These are phyloP conservation scores for Fusarium poae DNA, from an alignment of 2,329 filamentous ascomycete genomes.

Conservation along the genomic window DNA sequence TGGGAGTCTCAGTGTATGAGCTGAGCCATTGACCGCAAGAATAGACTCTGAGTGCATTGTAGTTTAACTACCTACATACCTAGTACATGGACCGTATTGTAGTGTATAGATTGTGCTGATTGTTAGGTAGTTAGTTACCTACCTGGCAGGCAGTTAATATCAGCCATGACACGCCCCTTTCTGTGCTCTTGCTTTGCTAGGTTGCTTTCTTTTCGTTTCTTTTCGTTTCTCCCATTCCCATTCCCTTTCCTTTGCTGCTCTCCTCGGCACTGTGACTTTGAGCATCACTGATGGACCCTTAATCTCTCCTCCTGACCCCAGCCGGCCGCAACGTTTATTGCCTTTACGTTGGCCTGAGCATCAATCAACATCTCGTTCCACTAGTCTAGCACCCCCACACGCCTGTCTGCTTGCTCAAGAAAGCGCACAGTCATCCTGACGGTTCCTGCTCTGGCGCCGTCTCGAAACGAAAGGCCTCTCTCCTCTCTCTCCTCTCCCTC, in stretches of 20 bases:
- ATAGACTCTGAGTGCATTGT: slow-evolving; percentile 2
- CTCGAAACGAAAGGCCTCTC: slow-evolving; percentile 16
- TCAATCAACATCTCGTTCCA: slow-evolving; percentile 50
- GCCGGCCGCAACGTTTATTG: slow-evolving; percentile 18
- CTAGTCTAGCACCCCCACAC: slow-evolving; percentile 40
- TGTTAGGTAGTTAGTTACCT: too few relatives aligned
- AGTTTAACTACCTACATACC: too few relatives aligned
- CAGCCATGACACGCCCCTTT: slow-evolving; percentile 31
- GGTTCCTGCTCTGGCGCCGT: slow-evolving; percentile 22
- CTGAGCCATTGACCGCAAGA: slow-evolving; percentile 20
- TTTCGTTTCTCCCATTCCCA: not conserved
- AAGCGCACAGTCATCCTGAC: slow-evolving; percentile 31
- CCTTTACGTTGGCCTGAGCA: slow-evolving; percentile 37
- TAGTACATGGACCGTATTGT: slow-evolving; percentile 16
- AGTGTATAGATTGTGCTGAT: not conserved
- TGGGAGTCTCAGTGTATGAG: slow-evolving; percentile 6
- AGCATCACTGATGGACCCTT: slow-evolving; percentile 35
- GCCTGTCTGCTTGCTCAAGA: slow-evolving; percentile 36
- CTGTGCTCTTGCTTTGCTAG: slow-evolving; percentile 13
- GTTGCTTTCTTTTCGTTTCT: slow-evolving; percentile 1
- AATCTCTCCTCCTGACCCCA: slow-evolving; percentile 18
- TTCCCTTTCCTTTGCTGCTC: not conserved
- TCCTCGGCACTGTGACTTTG: slow-evolving; percentile 7
- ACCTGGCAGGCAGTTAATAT: slow-evolving; percentile 34
- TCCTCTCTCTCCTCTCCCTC: slow-evolving; percentile 1